Base-by-base conservation (phyloP, 495 filamentous ascomycete genomes). In the Podospora conica region DNA sequence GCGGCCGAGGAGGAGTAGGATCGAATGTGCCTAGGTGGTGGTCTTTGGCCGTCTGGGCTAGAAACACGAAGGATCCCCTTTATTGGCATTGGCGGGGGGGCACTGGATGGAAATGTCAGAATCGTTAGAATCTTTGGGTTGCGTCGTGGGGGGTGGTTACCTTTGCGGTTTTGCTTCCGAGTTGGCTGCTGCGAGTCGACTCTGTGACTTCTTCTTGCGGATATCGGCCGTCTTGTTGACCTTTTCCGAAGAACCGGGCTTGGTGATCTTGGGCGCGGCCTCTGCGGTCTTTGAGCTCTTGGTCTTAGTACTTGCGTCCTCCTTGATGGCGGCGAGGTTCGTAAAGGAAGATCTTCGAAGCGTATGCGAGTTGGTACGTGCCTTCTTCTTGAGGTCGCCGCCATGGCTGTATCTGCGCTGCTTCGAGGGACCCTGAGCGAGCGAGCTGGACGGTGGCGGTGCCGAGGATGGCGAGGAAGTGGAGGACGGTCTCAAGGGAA, bases 21-120 rank as follows among this genome's bases (percentile, higher is more conserved):
- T 29, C 55, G 53, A 31, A 72, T 71, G n/a, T 61, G 67, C 12
- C 69, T 20, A 3, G 70, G 66, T 1, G 64, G 67, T 0, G 65
- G 67, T 20, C 60, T 60, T 22, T 48, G 27, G 0, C 70, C 70
- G 23, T 73, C 74, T 24, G 74, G 74, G 57, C 72, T 76, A 0
- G 70, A 65, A 54, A 74, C 61, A 2, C 74, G 74, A 21, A 76
- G 74, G 31, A 76, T 76, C 6, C 69, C 71, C 53, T 74, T 76
- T 48, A 48, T 48, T 29, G 74, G 74, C 31, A 69, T 72, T 9
- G 66, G 59, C 33, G 58, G 66, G 24, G 53, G 64, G 10, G 64
- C 40, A 57, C 60, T 69, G 55, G 12, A 12, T 15, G 18, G 18
- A 0, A 24, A 28, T 53, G 62, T 65, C 7, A 66, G 68, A 33